Base-by-base conservation (phyloP, 805 yeast genomes). In the Brettanomyces nanus region DNA sequence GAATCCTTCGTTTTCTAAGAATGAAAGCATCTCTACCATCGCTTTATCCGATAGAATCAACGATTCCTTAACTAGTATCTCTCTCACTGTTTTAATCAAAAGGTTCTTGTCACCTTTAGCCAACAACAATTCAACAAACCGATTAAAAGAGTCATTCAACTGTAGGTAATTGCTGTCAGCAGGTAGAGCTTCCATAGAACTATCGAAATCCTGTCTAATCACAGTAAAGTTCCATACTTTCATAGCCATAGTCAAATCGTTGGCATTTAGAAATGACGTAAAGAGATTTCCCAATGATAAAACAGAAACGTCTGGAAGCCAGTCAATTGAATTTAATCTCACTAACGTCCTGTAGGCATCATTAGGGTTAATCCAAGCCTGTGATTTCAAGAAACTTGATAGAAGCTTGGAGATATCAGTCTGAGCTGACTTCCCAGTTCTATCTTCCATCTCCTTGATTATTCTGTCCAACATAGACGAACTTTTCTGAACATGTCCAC, bases 401-500 rank as follows among this genome's bases (percentile, higher is more conserved):
- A 61, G 34, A 23, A 59, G 36, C 3, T 33, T 26, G 2, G 53
- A 45, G 13, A 56, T 42, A 2, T 43, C 36, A 1, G 35, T 14
- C 23, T 41, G 45, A 9, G 38, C 28, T 19, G 45, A 43, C 19
- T 33, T 27, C 3, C 40, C 25, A 6, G 38, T 17, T 28, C 41
- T 44, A 11, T 45, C 39, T n/a, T 44, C 45, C 5, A 45, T 33
- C 9, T 45, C 35, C 0, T 63, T 46, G 30, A 80, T 53, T 5
- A 80, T 61, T 29, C 66, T 61, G 50, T 80, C 83, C 47, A 82
- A 58, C 39, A 80, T 68, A 41, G 69, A 63, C 1, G 80, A 67
- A 3, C 85, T 78, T 29, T 69, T 46, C 6, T 63, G 61, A 27
- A 66, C 45, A 44, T 77, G 72, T 29, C 69, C 71, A 31, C 73